Base-by-base conservation (phyloP, 1,284 basidiomycete species). In the Ganoderma leucocontextum region DNA sequence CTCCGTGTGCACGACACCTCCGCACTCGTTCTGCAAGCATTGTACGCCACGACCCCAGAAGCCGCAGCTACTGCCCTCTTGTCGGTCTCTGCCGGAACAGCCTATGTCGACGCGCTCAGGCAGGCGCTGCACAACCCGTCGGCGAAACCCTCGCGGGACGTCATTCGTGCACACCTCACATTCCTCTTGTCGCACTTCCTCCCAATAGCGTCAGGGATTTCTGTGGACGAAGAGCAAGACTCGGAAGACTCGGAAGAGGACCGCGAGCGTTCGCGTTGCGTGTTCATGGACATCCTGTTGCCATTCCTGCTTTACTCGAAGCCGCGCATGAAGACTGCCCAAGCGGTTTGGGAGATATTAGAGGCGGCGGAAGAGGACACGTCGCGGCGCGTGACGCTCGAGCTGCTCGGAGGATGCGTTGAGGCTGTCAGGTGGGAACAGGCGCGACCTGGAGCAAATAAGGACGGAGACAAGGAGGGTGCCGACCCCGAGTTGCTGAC, bases 271-370 rank as follows among this genome's bases (percentile, higher is more conserved):
- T 74, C 80, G 13, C 78, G 84, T 35, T 77, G 83, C 4, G 79
- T 92, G 10, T 89, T 95, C 71, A 82, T 89, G 73, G 78, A 81
- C 25, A 77, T 92, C 1, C 78, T 96, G 60, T 92, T 95, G 76
- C 92, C 93, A 0, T 88, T 89, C 73, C 80, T 97, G 22, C 79
- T 97, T 15, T 90, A 88, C 70, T 91, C 91, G 5, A 93, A 93
- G 75, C 81, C 90, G 4, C 85, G 89, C 59, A 87, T 90, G 70
- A 89, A 87, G 73, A 90, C 89, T 0, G 84, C 87, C 0, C 83
- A 85, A 36, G 76, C 84, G 33, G 87, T 90, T 0, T 95, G 94
- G 94, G 87, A 89, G 67, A 79, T 85, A 15, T 75, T 94, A 33
- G 79, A 79, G 33, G 71, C 78, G 8, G 74, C 74, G n/a, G 75